A percentile compares a stretch with the other conserved stretches of the same genome.
phyloP scores from a whole-genome alignment of 73 alveolate species.

The Blepharisma japonicum region DNA sequence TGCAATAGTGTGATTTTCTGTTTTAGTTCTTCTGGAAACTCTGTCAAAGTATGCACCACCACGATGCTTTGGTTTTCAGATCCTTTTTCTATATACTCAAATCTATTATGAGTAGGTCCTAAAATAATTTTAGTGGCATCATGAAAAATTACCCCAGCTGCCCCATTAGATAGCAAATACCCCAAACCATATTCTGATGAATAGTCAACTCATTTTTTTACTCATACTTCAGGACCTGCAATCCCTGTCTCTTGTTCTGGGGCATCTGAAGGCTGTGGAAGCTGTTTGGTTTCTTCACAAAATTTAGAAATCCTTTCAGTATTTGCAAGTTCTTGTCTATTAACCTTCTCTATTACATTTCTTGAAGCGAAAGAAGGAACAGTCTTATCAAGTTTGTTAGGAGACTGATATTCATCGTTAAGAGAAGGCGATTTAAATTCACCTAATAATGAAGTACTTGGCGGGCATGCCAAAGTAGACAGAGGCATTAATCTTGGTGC shows the following conservation, averaged over 20 bases:
- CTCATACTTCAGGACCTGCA: constrained; percentile 43
- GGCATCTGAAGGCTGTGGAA: too few species aligned
- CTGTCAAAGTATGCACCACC: constrained; percentile 41
- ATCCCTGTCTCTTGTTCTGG: too few species aligned
- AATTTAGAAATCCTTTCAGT: too few species aligned
- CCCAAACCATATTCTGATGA: constrained; percentile 60
- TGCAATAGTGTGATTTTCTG: constrained; percentile 49
- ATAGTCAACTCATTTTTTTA: constrained; percentile 62
- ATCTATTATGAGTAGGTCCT: constrained; percentile 9
- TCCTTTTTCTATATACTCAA: constrained; percentile 53
- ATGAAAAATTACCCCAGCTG: constrained; percentile 53
- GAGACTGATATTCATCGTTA: too few species aligned
- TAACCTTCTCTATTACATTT: too few species aligned
- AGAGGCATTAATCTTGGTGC: constrained; percentile 94
- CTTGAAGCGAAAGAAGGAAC: too few species aligned
- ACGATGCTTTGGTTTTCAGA: constrained; percentile 55
- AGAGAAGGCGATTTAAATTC: too few species aligned
- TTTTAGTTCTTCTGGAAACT: constrained; percentile 44
- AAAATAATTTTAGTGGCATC: constrained; percentile 53
- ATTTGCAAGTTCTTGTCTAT: too few species aligned
- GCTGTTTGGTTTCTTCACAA: too few species aligned
- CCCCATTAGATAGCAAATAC: constrained; percentile 40
- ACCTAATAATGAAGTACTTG: constrained; percentile 80
- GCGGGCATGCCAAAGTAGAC: constrained; percentile 91
- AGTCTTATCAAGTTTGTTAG: too few species aligned